phyloP scores from a whole-genome alignment of 805 yeast species.

The Suhomyces sp. region DNA sequence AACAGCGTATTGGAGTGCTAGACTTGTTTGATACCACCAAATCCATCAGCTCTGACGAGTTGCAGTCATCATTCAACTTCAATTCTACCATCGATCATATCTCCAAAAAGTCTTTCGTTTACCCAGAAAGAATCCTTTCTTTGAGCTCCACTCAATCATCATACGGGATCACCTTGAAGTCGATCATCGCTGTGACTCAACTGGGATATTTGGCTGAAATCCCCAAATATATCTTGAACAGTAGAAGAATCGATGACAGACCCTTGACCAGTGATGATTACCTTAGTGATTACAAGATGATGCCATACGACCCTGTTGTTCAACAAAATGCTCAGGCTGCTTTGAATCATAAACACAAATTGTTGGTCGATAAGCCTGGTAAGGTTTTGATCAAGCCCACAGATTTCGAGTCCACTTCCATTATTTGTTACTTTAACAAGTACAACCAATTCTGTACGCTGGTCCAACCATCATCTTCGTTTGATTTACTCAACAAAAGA shows the following conservation, averaged over 20 bases:
- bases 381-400: slow-evolving; percentile 44
- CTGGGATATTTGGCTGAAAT: slow-evolving; percentile 62
- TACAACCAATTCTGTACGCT: slow-evolving; percentile 73
- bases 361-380: slow-evolving; percentile 17
- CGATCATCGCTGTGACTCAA: slow-evolving; percentile 55
- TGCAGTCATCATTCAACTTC: slow-evolving; percentile 34
- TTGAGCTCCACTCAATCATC: slow-evolving; percentile 43
- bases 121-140: slow-evolving; percentile 56
- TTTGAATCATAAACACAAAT: slow-evolving; percentile 36
- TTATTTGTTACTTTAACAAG: slow-evolving; percentile 59
- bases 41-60: slow-evolving; percentile 41
- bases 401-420: slow-evolving; percentile 74
- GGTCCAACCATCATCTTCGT: slow-evolving; percentile 77
- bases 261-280: slow-evolving; percentile 51
- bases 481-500: slow-evolving; percentile 65
- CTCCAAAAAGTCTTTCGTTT: slow-evolving; percentile 54
- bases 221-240: slow-evolving; percentile 68
- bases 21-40: slow-evolving; percentile 70
- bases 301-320: slow-evolving; percentile 65
- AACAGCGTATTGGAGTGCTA: slow-evolving; percentile 59
- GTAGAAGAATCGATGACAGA: slow-evolving; percentile 63
- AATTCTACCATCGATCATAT: slow-evolving; percentile 43
- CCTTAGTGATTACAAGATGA: slow-evolving; percentile 51
- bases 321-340: slow-evolving; percentile 32
- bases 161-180: slow-evolving; percentile 57